Conservation (phyloP, 768 basidiomycete species). For the Boletus reticuloceps region DNA sequence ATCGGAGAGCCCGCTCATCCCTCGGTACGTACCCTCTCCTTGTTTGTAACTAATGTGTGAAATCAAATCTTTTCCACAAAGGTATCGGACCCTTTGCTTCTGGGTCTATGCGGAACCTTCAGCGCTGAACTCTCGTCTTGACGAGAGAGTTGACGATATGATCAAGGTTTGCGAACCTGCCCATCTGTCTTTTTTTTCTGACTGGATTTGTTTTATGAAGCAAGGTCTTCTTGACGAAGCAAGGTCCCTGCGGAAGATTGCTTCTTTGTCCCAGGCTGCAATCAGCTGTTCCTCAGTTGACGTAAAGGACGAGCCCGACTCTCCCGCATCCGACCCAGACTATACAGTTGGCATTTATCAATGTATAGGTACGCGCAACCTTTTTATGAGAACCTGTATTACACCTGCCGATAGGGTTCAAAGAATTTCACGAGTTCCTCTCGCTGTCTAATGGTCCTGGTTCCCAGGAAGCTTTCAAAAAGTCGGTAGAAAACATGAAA, state of each 20-base stretch:
- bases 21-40: slow-evolving; percentile 44
- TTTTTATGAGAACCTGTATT: neutral
- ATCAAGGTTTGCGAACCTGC: slow-evolving; percentile 52
- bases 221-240: slow-evolving; percentile 83
- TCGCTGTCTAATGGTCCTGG: slow-evolving; percentile 38
- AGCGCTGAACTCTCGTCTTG: slow-evolving; percentile 62
- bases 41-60: neutral
- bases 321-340: slow-evolving; percentile 33
- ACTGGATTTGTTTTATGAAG: slow-evolving; percentile 35
- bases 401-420: slow-evolving; percentile 64
- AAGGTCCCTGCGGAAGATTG: slow-evolving; percentile 41
- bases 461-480: slow-evolving; percentile 42
- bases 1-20: slow-evolving; percentile 39
- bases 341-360: slow-evolving; percentile 90
- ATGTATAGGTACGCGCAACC: slow-evolving; percentile 66
- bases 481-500: slow-evolving; percentile 79
- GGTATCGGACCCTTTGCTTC: slow-evolving; percentile 83
- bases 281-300: neutral
- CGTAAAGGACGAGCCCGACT: neutral
- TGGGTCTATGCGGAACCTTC: slow-evolving; percentile 84
- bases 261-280: slow-evolving; percentile 4
- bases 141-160: slow-evolving; percentile 87
- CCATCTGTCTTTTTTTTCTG: neutral
- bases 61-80: slow-evolving; percentile 27
- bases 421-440: slow-evolving; percentile 78